These are phyloP conservation scores for Kodamaea sp. DNA, from an alignment of 1,139 yeast species.

Conservation along the genomic window DNA sequence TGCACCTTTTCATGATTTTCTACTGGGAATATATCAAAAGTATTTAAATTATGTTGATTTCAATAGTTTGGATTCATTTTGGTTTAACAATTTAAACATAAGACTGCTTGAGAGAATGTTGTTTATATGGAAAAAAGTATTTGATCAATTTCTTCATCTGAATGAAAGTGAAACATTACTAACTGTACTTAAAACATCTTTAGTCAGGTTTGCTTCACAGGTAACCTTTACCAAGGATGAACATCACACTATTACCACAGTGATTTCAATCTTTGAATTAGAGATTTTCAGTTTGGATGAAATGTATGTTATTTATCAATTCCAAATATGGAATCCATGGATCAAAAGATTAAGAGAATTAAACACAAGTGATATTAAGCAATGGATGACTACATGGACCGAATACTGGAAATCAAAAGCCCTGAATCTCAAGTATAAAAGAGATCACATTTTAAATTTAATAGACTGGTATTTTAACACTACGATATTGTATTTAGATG, in stretches of 20 bases:
- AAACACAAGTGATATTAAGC: constrained; percentile 1
- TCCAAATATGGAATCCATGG: constrained; percentile 31
- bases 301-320: constrained; percentile 22
- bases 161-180: background rate
- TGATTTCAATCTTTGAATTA: constrained; percentile 3
- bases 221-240: background rate
- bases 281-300: constrained; percentile 5
- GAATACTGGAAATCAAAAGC: constrained; percentile 7
- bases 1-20: constrained; percentile 11
- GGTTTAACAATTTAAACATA: constrained; percentile 10
- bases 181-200: background rate
- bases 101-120: constrained; percentile 5
- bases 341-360: constrained; percentile 5
- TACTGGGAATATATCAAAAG: constrained; percentile 12
- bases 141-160: constrained; percentile 10
- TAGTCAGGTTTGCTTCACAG: constrained; percentile 1
- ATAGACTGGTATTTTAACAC: constrained; percentile 28
- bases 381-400: constrained; percentile 4
- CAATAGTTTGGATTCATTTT: constrained; percentile 14
- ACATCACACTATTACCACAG: background rate
- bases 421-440: background rate
- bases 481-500: constrained; percentile 12
- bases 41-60: constrained; percentile 13
- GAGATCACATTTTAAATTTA: constrained; percentile 3
- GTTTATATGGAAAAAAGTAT: constrained; percentile 12